Percentiles rank a stretch among this genome's conserved stretches.
Conservation (phyloP, 2,329 filamentous ascomycete species). For the Aspergillus fumigatiaffinis region DNA sequence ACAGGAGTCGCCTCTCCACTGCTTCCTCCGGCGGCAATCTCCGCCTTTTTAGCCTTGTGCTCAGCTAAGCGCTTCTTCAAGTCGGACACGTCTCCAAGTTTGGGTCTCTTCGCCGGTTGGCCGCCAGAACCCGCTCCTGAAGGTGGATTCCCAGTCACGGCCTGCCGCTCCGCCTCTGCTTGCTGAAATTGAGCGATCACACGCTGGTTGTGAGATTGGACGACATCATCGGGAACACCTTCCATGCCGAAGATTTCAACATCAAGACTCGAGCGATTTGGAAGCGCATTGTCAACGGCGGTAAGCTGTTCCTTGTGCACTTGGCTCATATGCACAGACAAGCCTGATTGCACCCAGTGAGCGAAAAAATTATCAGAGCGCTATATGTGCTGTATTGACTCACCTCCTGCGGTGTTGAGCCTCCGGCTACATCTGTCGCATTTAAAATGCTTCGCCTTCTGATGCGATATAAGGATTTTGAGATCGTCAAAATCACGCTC, state of each 20-base stretch:
- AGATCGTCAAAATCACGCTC: conserved; percentile 97
- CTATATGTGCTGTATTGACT: conserved; percentile 24
- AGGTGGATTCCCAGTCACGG: conserved; percentile 77
- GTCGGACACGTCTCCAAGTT: conserved; percentile 71
- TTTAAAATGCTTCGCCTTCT: conserved; percentile 99
- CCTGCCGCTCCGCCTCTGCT: conserved; percentile 75
- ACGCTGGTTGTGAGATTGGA: conserved; percentile 78
- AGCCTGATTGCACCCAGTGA: conserved; percentile 52
- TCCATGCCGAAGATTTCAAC: conserved; percentile 99
- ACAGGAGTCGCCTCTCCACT: conserved; percentile 57
- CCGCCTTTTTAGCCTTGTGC: conserved; percentile 64
- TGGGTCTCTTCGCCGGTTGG: conserved; percentile 56
- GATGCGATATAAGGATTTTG: conserved; percentile 93
- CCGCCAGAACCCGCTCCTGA: conserved; percentile 53
- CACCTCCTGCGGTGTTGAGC: conserved; percentile 91
- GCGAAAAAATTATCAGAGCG: neutral
- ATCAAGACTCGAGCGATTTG: conserved; percentile 78
- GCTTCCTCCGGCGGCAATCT: conserved; percentile 53
- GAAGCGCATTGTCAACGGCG: conserved; percentile 86
- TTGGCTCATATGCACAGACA: conserved; percentile 96
- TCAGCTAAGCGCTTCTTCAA: conserved; percentile 76
- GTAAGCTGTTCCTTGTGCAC: conserved; percentile 92
- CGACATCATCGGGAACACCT: conserved; percentile 82
- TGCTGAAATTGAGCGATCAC: conserved; percentile 83
- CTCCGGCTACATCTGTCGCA: conserved; percentile 85